These are phyloP conservation scores for Spergularia marina DNA, from an alignment of 148 eudicot genomes.

Conservation along the genomic window DNA sequence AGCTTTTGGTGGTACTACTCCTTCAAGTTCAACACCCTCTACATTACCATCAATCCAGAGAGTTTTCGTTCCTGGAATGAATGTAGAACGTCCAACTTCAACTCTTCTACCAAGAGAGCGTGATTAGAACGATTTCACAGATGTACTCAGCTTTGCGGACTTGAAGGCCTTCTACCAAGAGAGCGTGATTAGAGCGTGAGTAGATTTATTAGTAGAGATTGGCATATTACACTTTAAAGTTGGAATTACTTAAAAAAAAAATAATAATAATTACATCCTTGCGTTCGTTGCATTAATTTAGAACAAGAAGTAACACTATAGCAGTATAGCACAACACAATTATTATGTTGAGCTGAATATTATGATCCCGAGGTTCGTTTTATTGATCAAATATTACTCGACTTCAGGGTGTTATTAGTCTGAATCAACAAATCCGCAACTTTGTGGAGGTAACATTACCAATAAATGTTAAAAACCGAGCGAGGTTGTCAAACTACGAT, in stretches of 20 bases:
- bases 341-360: too few species aligned
- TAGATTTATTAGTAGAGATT: too few species aligned
- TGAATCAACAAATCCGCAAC: slow-evolving; percentile 18
- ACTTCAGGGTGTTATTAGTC: slow-evolving; percentile 8
- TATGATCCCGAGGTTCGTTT: too few species aligned
- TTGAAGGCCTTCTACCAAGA: neutral
- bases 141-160: neutral
- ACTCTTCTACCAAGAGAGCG: neutral
- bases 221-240: too few species aligned
- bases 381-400: too few species aligned
- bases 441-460: slow-evolving; percentile 12
- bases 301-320: too few species aligned
- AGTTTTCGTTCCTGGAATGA: neutral
- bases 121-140: neutral
- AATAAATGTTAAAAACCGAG: slow-evolving; percentile 8
- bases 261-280: too few species aligned
- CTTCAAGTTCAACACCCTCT: neutral
- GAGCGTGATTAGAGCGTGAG: too few species aligned
- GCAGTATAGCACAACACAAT: too few species aligned
- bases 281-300: too few species aligned
- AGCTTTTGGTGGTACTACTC: slow-evolving; percentile 60
- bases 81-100: slow-evolving; percentile 8
- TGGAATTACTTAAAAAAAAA: too few species aligned
- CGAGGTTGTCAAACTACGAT: slow-evolving; percentile 8
- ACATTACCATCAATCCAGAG: slow-evolving; percentile 37